phyloP scores from a whole-genome alignment of 2,329 filamentous ascomycete genomes.

The Myriangium duriaei region DNA sequence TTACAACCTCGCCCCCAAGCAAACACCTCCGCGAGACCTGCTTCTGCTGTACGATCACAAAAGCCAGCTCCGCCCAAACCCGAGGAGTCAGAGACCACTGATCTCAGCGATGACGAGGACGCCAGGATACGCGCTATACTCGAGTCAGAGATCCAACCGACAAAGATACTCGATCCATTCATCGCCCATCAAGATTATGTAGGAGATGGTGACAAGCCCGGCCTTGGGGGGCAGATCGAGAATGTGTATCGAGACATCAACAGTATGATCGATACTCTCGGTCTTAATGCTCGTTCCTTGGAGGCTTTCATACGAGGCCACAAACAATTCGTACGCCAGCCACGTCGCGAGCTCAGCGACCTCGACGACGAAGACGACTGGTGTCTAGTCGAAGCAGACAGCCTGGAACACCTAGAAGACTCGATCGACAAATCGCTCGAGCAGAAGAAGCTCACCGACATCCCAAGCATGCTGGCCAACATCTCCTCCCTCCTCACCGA shows the following conservation, averaged over 20 bases:
- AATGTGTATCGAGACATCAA: slow-evolving; percentile 65
- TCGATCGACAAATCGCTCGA: slow-evolving; percentile 55
- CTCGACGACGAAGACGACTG: slow-evolving; percentile 48
- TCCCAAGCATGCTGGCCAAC: slow-evolving; percentile 54
- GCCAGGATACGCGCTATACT: slow-evolving; percentile 54
- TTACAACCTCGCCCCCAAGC: slow-evolving; percentile 9
- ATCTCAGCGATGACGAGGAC: slow-evolving; percentile 56
- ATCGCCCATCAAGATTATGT: slow-evolving; percentile 42
- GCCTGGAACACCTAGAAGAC: slow-evolving; percentile 40
- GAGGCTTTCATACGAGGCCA: slow-evolving; percentile 54
- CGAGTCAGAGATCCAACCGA: slow-evolving; percentile 47
- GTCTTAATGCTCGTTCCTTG: slow-evolving; percentile 65
- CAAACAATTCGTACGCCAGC: slow-evolving; percentile 38
- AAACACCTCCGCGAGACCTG: slow-evolving; percentile 15
- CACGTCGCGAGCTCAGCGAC: slow-evolving; percentile 50
- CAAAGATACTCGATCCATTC: slow-evolving; percentile 52
- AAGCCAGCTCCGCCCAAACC: slow-evolving; percentile 21
- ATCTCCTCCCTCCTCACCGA: slow-evolving; percentile 59
- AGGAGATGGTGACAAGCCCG: slow-evolving; percentile 27
- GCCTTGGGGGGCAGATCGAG: slow-evolving; percentile 36
- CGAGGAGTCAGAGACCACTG: slow-evolving; percentile 27
- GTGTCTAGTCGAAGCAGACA: slow-evolving; percentile 62
- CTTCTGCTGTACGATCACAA: slow-evolving; percentile 15
- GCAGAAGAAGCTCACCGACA: slow-evolving; percentile 53
- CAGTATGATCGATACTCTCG: slow-evolving; percentile 87